Conservation (phyloP, 805 yeast genomes). For the Kazachstania africana region DNA sequence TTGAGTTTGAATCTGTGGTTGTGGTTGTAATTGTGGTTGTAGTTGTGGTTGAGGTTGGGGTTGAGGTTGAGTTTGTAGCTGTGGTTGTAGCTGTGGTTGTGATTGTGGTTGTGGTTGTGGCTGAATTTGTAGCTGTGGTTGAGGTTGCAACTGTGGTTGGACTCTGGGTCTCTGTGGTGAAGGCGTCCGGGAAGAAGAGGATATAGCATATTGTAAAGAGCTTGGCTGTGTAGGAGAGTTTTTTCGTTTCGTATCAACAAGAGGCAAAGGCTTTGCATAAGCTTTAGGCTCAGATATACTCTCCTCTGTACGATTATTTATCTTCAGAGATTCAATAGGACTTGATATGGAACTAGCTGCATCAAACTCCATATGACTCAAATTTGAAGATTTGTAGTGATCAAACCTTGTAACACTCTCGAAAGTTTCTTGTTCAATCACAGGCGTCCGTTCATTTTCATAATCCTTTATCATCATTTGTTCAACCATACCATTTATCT, state of each 20-base stretch:
- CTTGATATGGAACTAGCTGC: neutral
- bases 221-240: no score
- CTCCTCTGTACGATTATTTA: neutral
- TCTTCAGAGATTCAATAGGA: neutral
- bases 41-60: conserved; percentile 2
- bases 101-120: conserved; percentile 1
- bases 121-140: neutral
- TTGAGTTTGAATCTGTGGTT: conserved; percentile 3
- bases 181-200: no score
- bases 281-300: neutral
- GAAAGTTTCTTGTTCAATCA: neutral
- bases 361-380: neutral
- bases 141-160: neutral
- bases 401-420: conserved; percentile 1
- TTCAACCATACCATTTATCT: conserved; percentile 28
- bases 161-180: neutral
- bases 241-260: no score
- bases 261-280: no score
- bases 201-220: no score
- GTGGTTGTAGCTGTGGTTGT: neutral
- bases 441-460: conserved; percentile 1
- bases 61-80: conserved; percentile 2
- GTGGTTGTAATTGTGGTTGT: conserved; percentile 1
- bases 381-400: neutral
- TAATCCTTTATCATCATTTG: conserved; percentile 13